Evolutionary conservation across 805 yeast genomes (phyloP).

Genomic region (Komagataella mondaviorum): DNA sequence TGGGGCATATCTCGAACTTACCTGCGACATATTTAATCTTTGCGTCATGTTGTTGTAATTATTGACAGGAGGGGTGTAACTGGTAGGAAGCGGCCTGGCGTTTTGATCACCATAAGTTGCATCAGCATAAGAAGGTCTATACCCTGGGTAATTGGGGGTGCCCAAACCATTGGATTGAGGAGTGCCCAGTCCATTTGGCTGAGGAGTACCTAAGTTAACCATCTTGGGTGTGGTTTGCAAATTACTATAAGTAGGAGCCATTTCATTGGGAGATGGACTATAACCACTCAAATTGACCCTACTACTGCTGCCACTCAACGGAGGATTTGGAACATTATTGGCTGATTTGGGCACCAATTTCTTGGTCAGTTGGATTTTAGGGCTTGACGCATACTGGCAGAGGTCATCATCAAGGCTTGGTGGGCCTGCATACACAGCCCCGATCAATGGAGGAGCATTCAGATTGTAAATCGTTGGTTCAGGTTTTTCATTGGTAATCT

Average conservation of each 20-base stretch:
- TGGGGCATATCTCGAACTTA: not conserved
- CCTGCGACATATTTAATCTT: not conserved
- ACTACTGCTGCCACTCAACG: not conserved
- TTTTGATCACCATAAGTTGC: not conserved
- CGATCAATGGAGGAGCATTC: conserved; percentile 89
- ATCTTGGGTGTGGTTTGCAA: not conserved
- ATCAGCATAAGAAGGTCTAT: not conserved
- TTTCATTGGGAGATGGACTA: not conserved
- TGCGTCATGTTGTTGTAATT: not conserved
- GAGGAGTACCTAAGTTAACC: not conserved
- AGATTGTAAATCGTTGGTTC: conserved; percentile 71
- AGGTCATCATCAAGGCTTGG: conserved; percentile 70
- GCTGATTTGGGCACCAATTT: not conserved
- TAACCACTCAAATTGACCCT: not conserved
- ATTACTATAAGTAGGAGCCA: not conserved
- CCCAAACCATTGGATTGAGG: not conserved
- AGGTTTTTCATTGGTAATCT: conserved; percentile 62
- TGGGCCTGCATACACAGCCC: conserved; percentile 76
- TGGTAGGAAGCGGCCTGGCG: not conserved
- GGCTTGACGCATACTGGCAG: conserved; percentile 42
- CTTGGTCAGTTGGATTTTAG: not conserved
- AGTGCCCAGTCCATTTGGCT: not conserved
- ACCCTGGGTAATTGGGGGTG: not conserved
- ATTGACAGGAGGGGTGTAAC: not conserved
- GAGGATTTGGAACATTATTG: not conserved